Evolutionary conservation across 176 grass and related monocot genomes (phyloP).

Genomic region (Coix lacrymajobi): DNA sequence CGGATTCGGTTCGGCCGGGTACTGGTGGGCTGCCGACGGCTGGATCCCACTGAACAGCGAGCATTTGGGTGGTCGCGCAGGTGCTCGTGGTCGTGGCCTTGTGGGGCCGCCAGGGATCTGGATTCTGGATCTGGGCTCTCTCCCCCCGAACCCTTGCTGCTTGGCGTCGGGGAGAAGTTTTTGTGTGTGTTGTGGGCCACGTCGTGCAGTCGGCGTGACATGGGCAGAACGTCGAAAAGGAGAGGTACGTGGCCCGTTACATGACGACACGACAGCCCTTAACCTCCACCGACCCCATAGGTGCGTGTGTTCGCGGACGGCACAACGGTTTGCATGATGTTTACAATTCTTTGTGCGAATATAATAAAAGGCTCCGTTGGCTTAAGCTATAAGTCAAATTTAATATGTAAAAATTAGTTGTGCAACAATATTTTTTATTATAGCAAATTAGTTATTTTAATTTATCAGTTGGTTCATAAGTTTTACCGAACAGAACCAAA

Average conservation of each 20-base stretch:
- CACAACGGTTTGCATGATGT: no score
- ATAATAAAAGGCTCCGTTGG: no score
- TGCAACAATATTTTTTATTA: no score
- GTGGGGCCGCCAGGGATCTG: constrained; percentile 22
- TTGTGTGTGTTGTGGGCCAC: not conserved
- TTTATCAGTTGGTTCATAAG: no score
- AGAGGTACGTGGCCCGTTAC: not conserved
- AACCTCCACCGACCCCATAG: no score
- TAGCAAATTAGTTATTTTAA: no score
- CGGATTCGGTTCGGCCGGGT: not conserved
- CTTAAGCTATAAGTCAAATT: no score
- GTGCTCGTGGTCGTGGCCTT: not conserved
- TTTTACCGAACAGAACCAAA: no score
- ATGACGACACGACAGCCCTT: not conserved
- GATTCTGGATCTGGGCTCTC: constrained; percentile 35
- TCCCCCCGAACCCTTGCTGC: no score
- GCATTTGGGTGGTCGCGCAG: not conserved
- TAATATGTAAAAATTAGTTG: no score
- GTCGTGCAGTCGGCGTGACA: not conserved
- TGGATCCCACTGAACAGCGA: not conserved
- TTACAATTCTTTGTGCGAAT: no score
- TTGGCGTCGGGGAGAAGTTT: not conserved
- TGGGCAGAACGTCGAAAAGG: not conserved
- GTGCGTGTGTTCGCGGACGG: no score
- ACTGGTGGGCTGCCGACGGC: not conserved